Conservation (phyloP, 306 rosid genomes). For the Acmispon strigosus region DNA sequence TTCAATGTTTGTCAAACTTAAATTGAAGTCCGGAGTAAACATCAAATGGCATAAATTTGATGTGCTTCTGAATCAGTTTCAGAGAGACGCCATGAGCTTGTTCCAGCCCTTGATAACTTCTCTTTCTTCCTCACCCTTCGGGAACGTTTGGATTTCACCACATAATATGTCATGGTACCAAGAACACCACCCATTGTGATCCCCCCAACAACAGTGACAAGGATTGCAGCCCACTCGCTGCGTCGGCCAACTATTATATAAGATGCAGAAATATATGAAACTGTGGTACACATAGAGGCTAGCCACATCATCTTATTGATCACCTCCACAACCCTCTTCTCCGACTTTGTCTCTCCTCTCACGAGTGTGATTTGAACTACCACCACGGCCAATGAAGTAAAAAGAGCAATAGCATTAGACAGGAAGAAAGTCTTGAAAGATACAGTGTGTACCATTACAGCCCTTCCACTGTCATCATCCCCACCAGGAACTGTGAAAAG, state of each 20-base stretch:
- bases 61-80: constrained; percentile 67
- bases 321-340: constrained; percentile 69
- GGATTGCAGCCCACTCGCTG: constrained; percentile 67
- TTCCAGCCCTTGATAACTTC: constrained; percentile 29
- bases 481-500: constrained; percentile 88
- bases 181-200: constrained; percentile 56
- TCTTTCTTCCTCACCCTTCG: constrained; percentile 54
- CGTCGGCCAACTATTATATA: constrained; percentile 72
- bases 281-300: constrained; percentile 67
- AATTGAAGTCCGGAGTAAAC: not conserved
- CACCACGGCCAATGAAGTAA: constrained; percentile 76
- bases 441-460: constrained; percentile 34
- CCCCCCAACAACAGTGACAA: constrained; percentile 56
- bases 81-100: constrained; percentile 14
- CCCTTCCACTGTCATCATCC: constrained; percentile 40
- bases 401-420: constrained; percentile 66
- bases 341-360: constrained; percentile 71
- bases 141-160: constrained; percentile 50
- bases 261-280: constrained; percentile 66
- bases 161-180: constrained; percentile 75
- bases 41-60: constrained; percentile 64
- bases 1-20: constrained; percentile 12
- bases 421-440: constrained; percentile 68
- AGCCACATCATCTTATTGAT: constrained; percentile 94
- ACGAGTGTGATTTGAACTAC: constrained; percentile 84